Percentiles rank a stretch among this genome's conserved stretches.
phyloP scores from a whole-genome alignment of 371 early-diverging fungal species.

The Blastocladiella emersonii region DNA sequence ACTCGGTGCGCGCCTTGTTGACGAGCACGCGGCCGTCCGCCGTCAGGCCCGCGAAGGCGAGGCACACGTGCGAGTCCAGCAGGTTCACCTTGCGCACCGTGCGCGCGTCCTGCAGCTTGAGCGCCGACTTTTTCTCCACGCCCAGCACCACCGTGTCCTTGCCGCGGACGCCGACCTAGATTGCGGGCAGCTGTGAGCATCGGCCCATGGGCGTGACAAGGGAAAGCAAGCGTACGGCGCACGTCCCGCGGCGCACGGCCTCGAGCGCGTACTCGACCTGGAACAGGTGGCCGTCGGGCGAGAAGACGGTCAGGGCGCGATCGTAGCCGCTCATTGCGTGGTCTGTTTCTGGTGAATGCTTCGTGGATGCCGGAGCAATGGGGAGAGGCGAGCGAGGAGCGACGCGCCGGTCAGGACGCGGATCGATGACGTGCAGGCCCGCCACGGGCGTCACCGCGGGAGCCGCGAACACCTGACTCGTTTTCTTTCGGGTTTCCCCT shows the following conservation, averaged over 20 bases:
- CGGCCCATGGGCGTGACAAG: background rate
- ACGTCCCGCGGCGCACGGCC: slow-evolving; percentile 95
- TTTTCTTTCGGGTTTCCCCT: no score
- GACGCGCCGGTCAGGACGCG: no score
- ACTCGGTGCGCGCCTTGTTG: slow-evolving; percentile 94
- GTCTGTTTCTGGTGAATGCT: no score
- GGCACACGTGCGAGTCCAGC: slow-evolving; percentile 91
- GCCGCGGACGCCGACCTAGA: slow-evolving; percentile 90
- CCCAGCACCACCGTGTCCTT: slow-evolving; percentile 84
- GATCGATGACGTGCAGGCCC: no score
- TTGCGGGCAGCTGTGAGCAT: background rate
- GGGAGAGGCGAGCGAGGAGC: no score
- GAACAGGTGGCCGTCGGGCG: slow-evolving; percentile 99
- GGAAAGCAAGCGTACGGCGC: slow-evolving; percentile 49
- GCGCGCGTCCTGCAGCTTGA: slow-evolving; percentile 92
- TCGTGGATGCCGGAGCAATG: no score
- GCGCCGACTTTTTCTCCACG: slow-evolving; percentile 92
- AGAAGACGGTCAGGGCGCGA: slow-evolving; percentile 96
- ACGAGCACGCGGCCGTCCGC: slow-evolving; percentile 95
- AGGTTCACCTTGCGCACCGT: slow-evolving; percentile 92
- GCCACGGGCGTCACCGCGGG: no score
- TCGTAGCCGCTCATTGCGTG: slow-evolving; percentile 47
- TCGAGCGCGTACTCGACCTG: slow-evolving; percentile 99
- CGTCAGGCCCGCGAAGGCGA: slow-evolving; percentile 90
- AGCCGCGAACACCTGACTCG: no score